Percentiles rank a stretch among this genome's conserved stretches.
phyloP scores from a whole-genome alignment of 1,139 yeast species.

The Debaryomyces sp. region DNA sequence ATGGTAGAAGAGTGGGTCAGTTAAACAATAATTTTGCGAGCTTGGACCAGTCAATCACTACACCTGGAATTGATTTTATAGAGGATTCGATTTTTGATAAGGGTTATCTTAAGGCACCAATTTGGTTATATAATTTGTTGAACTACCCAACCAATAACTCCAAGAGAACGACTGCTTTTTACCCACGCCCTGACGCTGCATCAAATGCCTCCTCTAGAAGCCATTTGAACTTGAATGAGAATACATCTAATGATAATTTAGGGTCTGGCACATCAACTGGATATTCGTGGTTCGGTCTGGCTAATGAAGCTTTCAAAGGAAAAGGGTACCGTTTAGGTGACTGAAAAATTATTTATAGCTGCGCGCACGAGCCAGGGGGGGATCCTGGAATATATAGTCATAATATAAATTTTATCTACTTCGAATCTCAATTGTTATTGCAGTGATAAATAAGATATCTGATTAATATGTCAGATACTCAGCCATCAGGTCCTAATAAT shows the following conservation, averaged over 20 bases:
- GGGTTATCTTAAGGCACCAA: conserved; percentile 49
- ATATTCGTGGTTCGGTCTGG: conserved; percentile 21
- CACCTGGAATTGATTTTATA: conserved; percentile 22
- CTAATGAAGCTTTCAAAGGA: conserved; percentile 28
- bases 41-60: conserved; percentile 7
- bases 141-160: conserved; percentile 33
- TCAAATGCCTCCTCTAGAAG: not conserved
- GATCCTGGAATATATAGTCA: conserved; percentile 1
- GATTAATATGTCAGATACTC: not conserved
- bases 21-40: conserved; percentile 11
- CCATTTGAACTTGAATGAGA: not conserved
- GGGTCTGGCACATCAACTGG: conserved; percentile 9
- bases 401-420: not conserved
- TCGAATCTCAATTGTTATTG: not conserved
- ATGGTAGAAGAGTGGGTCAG: conserved; percentile 40
- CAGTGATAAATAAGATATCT: not conserved
- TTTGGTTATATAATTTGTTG: conserved; percentile 35
- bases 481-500: not conserved
- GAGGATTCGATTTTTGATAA: conserved; percentile 42
- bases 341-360: conserved; percentile 11
- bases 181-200: conserved; percentile 8
- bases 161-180: conserved; percentile 35
- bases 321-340: conserved; percentile 40
- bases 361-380: conserved; percentile 4
- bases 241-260: conserved; percentile 1